phyloP scores from a whole-genome alignment of 2,329 filamentous ascomycete species.

The Monosporascus sp. region DNA sequence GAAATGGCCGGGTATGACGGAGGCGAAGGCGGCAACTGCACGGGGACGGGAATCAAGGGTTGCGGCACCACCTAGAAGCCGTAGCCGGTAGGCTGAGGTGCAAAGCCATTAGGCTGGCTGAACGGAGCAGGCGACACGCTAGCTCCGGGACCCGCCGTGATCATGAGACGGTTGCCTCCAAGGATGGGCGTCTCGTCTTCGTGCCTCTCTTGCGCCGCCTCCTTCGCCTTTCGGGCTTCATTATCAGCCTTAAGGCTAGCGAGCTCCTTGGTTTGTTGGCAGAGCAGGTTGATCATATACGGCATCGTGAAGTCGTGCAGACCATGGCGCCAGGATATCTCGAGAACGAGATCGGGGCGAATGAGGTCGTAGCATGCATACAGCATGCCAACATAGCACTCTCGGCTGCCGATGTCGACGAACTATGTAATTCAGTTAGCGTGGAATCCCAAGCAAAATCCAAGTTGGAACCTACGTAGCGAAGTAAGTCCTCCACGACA shows the following conservation, averaged over 20 bases:
- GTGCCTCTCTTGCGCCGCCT: constrained; percentile 69
- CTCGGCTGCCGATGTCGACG: constrained; percentile 96
- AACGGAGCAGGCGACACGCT: constrained; percentile 61
- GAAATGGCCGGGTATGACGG: neutral
- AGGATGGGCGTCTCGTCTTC: constrained; percentile 94
- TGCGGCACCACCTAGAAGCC: constrained; percentile 42
- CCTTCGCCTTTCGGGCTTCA: constrained; percentile 80
- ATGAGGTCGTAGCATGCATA: constrained; percentile 98
- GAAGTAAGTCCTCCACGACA: constrained; percentile 89
- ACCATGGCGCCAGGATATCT: constrained; percentile 94
- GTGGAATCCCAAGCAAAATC: constrained; percentile 3
- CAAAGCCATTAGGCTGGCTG: constrained; percentile 80
- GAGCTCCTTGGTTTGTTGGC: constrained; percentile 84
- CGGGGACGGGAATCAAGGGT: constrained; percentile 1
- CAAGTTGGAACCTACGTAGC: constrained; percentile 71
- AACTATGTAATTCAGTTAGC: constrained; percentile 58
- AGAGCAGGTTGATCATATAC: constrained; percentile 98
- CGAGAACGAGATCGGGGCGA: constrained; percentile 84
- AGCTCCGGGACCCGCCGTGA: constrained; percentile 77
- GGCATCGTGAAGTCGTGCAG: constrained; percentile 98
- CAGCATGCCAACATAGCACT: constrained; percentile 99
- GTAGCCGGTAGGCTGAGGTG: constrained; percentile 81
- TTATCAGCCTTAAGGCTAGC: constrained; percentile 88
- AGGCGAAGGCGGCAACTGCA: neutral
- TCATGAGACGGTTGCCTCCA: constrained; percentile 83